Conservation (phyloP, 75 land plant species). For the Selaginella moellendorffii region DNA sequence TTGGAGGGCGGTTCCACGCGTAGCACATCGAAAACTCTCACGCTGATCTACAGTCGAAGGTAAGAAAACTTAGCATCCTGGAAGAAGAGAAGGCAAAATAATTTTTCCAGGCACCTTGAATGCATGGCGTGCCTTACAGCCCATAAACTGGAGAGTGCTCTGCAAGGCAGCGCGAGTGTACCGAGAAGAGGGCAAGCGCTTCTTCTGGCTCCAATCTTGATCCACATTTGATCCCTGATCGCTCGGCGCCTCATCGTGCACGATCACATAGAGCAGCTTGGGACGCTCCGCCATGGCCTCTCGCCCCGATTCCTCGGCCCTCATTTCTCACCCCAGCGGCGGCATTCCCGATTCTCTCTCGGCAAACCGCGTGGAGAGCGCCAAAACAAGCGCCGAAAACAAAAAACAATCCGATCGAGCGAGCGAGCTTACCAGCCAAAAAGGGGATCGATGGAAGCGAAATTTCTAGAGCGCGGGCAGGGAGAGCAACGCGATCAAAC, state of each 20-base stretch:
- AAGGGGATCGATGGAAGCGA: neutral
- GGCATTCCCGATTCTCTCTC: too few species aligned
- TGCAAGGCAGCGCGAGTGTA: conserved; percentile 74
- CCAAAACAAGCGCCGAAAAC: too few species aligned
- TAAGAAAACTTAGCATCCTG: neutral
- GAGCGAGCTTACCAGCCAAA: neutral
- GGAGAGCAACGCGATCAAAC: neutral
- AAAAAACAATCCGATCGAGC: neutral
- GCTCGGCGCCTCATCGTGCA: conserved; percentile 29
- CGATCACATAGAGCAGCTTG: conserved; percentile 56
- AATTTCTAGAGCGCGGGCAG: neutral
- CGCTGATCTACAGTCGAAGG: conserved; percentile 54
- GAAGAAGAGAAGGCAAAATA: neutral
- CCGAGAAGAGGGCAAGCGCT: conserved; percentile 30
- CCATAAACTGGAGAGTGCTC: conserved; percentile 90
- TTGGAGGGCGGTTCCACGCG: conserved; percentile 21
- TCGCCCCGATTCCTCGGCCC: neutral
- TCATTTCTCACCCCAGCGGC: neutral
- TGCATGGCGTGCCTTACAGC: conserved; percentile 93
- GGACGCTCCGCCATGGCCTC: conserved; percentile 32
- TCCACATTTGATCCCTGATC: conserved; percentile 9
- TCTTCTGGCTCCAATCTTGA: conserved; percentile 2
- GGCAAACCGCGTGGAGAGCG: too few species aligned
- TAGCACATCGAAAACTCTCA: conserved; percentile 60
- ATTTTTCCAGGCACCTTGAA: conserved; percentile 49